These are phyloP conservation scores for Russula compacta DNA, from an alignment of 768 basidiomycete species.

Conservation along the genomic window DNA sequence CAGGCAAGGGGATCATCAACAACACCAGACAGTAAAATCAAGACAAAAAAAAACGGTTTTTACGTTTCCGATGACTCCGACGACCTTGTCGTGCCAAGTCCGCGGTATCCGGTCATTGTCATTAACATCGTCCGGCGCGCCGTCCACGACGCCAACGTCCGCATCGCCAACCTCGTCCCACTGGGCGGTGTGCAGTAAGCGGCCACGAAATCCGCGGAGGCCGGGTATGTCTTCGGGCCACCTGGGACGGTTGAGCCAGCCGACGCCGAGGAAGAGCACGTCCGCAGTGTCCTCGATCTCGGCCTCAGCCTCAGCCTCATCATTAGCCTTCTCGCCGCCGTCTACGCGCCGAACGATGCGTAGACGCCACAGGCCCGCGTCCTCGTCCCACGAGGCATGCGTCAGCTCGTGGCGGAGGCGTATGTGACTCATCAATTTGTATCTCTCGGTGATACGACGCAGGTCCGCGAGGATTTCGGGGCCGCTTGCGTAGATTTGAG, in stretches of 20 bases:
- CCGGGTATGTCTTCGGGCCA: slow-evolving; percentile 57
- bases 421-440: slow-evolving; percentile 44
- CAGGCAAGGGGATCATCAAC: too few species aligned
- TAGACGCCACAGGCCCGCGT: slow-evolving; percentile 1
- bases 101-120: slow-evolving; percentile 27
- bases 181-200: slow-evolving; percentile 46
- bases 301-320: too few species aligned
- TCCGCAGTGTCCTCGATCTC: slow-evolving; percentile 48
- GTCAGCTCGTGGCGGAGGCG: slow-evolving; percentile 38
- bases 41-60: slow-evolving; percentile 18
- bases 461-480: slow-evolving; percentile 46
- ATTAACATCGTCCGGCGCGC: slow-evolving; percentile 25
- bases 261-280: slow-evolving; percentile 47
- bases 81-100: slow-evolving; percentile 42
- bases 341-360: not conserved
- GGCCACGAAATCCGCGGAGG: slow-evolving; percentile 46
- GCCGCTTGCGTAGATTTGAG: slow-evolving; percentile 11
- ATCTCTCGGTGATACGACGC: slow-evolving; percentile 45
- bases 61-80: slow-evolving; percentile 55
- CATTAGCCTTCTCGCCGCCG: too few species aligned
- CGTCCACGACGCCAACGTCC: slow-evolving; percentile 8
- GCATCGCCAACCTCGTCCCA: slow-evolving; percentile 34
- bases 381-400: slow-evolving; percentile 8
- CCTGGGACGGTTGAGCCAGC: slow-evolving; percentile 46
- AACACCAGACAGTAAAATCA: too few species aligned